These are phyloP conservation scores for Erigeron philadelphicus DNA, from an alignment of 140 eudicot species.

Conservation along the genomic window DNA sequence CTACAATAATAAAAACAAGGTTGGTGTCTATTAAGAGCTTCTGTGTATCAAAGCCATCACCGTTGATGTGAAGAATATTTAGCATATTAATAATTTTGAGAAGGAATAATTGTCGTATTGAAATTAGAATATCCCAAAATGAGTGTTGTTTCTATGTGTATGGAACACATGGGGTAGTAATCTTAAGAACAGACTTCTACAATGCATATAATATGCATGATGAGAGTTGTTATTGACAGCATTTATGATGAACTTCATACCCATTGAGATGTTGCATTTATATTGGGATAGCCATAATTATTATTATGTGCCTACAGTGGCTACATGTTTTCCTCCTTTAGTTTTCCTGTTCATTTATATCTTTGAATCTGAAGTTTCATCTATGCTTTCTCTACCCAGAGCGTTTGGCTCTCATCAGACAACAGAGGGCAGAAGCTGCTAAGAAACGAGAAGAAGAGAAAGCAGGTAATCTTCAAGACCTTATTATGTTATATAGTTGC, in stretches of 20 bases:
- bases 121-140: background rate
- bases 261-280: background rate
- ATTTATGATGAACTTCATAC: background rate
- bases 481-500: background rate
- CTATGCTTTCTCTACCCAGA: slow-evolving; percentile 42
- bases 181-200: too few species aligned
- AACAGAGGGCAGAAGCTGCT: slow-evolving; percentile 98
- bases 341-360: background rate
- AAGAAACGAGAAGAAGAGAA: slow-evolving; percentile 96
- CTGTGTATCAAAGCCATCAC: background rate
- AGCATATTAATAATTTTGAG: background rate
- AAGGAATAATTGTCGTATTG: too few species aligned
- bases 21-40: background rate
- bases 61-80: too few species aligned
- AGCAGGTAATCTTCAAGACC: slow-evolving; percentile 53
- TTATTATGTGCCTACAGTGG: background rate
- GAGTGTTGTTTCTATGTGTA: background rate
- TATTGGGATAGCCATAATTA: background rate
- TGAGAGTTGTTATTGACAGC: background rate
- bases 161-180: background rate
- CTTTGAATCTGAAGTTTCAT: background rate
- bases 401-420: slow-evolving; percentile 88
- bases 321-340: too few species aligned
- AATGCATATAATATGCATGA: background rate
- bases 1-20: background rate